Evolutionary conservation across 306 rosid species (phyloP).

Genomic region (Rosa lucieae): DNA sequence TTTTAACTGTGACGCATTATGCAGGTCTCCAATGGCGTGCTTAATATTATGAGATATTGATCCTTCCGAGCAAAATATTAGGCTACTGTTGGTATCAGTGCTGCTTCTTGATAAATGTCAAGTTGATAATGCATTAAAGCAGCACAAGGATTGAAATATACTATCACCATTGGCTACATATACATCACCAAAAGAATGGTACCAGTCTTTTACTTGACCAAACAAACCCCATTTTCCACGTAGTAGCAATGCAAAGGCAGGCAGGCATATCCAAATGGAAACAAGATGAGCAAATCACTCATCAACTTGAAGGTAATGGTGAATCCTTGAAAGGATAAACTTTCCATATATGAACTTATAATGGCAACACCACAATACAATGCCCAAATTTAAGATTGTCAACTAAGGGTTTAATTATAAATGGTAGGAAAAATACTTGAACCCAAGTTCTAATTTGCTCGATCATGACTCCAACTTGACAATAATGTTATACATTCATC

Average conservation of each 20-base stretch:
- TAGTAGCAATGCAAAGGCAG: neutral
- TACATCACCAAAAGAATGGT: no score
- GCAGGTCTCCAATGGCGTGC: no score
- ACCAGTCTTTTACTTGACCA: no score
- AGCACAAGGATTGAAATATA: neutral
- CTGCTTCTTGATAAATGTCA: no score
- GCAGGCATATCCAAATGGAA: neutral
- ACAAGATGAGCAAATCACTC: neutral
- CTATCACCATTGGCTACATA: no score
- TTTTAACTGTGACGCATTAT: no score
- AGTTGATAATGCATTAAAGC: no score
- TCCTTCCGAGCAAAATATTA: no score
- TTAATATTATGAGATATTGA: no score
- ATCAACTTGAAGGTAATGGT: neutral
- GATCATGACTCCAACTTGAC: constrained; percentile 8
- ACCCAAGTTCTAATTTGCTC: neutral
- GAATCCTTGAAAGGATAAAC: constrained; percentile 4
- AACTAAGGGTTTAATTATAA: neutral
- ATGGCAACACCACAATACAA: constrained; percentile 16
- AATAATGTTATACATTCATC: constrained; percentile 1
- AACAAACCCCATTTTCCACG: neutral
- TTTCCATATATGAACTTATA: neutral
- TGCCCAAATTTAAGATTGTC: constrained; percentile 20
- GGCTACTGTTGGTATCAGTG: no score
- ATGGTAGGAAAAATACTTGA: neutral